Evolutionary conservation across 75 land plant genomes (phyloP), one percentile per base, ranked within the genome.

Genomic region (Picea sitchensis): DNA sequence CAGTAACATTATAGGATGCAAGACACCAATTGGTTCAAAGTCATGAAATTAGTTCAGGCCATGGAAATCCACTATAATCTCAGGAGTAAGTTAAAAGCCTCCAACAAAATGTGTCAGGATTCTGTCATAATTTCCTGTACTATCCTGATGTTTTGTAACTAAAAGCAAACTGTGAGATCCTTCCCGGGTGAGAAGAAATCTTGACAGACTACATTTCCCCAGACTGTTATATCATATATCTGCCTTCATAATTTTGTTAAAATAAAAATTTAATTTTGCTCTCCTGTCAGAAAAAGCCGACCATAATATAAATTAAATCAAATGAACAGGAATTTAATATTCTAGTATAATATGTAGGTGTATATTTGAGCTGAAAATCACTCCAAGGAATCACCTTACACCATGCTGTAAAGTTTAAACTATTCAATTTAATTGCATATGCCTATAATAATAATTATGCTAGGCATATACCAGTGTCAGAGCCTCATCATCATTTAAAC

Each of bases 401-500:
- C 21, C 4, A 21, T 65, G 68, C 68, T 31, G 32, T 14, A 65
- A 41, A 41, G 44, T 41, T 41, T 41, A 41, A 32, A 65, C 32
- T 0, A 20, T 6, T 67, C 44, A 36, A 36, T 67, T 15, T 71
- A 38, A 20, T 3, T 41, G 73, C 73, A 71, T 41, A 21, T 51
- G 56, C 20, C 3, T 51, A 51, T 51, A 20, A 17, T 71, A 71
- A 71, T 41, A 21, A 20, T 38, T 71, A 20, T 38, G 51, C n/a
- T 44, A 8, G 38, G 34, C 9, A 44, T 9, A 65, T 79, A 81
- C 82, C 82, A 81, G 78, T 17, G 77, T 77, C 13, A 81, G 65
- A 60, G 79, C 79, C 32, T 81, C 82, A 5, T 36, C 32, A 81
- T 81, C 82, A 63, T 32, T 75, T 41, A 81, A 76, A 21, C 82